Evolutionary conservation across 345 rosid genomes (phyloP).

Genomic region (Salix udensis): DNA sequence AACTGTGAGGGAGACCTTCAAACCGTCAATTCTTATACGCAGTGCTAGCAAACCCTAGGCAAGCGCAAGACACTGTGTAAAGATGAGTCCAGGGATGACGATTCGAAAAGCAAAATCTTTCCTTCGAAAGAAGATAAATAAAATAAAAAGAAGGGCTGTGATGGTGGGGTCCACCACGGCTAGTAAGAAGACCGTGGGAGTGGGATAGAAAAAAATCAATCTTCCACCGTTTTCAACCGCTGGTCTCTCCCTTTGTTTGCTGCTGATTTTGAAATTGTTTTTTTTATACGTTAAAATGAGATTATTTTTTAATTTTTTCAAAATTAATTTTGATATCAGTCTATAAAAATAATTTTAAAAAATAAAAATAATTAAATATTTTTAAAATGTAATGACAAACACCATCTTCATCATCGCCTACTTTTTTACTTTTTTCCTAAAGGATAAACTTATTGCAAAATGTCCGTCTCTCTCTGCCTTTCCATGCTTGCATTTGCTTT

Average conservation of each 20-base stretch:
- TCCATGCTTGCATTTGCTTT: neutral
- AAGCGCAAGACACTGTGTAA: neutral
- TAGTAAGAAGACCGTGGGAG: no score
- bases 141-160: neutral
- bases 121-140: neutral
- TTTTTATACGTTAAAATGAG: no score
- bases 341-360: no score
- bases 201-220: neutral
- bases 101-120: neutral
- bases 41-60: neutral
- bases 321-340: no score
- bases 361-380: no score
- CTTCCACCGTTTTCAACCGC: slow-evolving; percentile 35
- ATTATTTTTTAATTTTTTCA: no score
- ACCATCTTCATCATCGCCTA: neutral
- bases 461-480: slow-evolving; percentile 7
- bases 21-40: neutral
- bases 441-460: slow-evolving; percentile 28
- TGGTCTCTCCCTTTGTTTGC: no score
- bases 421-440: slow-evolving; percentile 6
- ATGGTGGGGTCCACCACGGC: slow-evolving; percentile 22
- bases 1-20: neutral
- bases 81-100: neutral
- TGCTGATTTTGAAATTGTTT: no score
- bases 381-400: no score